phyloP scores from a whole-genome alignment of 768 basidiomycete species.

The Dioszegia hungarica region DNA sequence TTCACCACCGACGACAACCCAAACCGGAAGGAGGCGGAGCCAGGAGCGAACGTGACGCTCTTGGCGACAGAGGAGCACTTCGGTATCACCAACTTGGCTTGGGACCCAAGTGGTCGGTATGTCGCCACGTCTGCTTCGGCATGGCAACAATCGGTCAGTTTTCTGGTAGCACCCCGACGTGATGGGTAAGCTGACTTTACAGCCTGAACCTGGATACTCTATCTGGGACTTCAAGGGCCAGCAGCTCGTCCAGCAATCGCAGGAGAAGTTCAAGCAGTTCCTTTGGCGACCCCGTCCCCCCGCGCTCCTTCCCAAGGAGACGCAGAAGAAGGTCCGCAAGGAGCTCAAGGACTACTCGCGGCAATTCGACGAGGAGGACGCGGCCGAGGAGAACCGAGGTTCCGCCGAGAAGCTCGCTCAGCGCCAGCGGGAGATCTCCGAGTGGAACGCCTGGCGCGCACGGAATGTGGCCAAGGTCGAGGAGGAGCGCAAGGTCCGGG shows the following conservation, averaged over 20 bases:
- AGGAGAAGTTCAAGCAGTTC: slow-evolving; percentile 97
- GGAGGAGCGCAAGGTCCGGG: slow-evolving; percentile 55
- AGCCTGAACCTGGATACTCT: slow-evolving; percentile 95
- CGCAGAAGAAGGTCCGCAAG: slow-evolving; percentile 77
- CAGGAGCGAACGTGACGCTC: slow-evolving; percentile 79
- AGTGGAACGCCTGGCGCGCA: slow-evolving; percentile 96
- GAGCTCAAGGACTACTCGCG: slow-evolving; percentile 88
- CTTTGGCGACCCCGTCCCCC: slow-evolving; percentile 96
- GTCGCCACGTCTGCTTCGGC: slow-evolving; percentile 87
- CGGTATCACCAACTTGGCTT: slow-evolving; percentile 93
- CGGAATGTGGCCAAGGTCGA: slow-evolving; percentile 64
- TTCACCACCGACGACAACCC: slow-evolving; percentile 58
- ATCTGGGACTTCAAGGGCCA: slow-evolving; percentile 99
- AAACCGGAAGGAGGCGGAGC: slow-evolving; percentile 57
- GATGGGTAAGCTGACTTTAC: slow-evolving; percentile 19
- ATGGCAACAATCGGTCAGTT: slow-evolving; percentile 84
- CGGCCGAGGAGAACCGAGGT: slow-evolving; percentile 87
- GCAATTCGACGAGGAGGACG: slow-evolving; percentile 92
- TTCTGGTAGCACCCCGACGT: too few species aligned
- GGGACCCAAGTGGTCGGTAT: slow-evolving; percentile 95
- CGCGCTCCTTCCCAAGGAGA: slow-evolving; percentile 76
- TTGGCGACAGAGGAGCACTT: slow-evolving; percentile 88
- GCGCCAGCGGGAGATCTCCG: slow-evolving; percentile 85
- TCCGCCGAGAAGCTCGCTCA: slow-evolving; percentile 87
- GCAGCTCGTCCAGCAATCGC: slow-evolving; percentile 71